Evolutionary conservation across 2,329 filamentous ascomycete species (phyloP), one percentile per base, ranked within the genome.

Genomic region (Aspergillus sojae): DNA sequence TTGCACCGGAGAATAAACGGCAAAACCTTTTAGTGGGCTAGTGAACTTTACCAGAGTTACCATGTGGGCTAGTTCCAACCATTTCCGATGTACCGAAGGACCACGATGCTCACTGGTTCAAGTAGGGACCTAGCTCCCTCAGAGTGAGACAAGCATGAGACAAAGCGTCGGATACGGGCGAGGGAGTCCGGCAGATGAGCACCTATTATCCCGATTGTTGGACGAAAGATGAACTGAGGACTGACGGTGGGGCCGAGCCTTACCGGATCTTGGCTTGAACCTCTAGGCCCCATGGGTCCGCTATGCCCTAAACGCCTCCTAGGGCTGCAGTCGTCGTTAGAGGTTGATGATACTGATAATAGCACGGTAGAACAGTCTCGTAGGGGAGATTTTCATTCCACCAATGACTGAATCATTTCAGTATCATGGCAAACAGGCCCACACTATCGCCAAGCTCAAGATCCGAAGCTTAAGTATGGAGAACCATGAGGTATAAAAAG

Each of bases 81-180:
- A 45, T 46, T 30, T 11, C 26, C 46, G 46, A 50, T 19, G 46
- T 23, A 34, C 21, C 21, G 48, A n/a, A 53, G 28, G 19, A 32
- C 19, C 50, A 53, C 28, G 26, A 53, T 30, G 28, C 3, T n/a
- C 28, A 28, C 45, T 11, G 50, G 30, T 12, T 10, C 26, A 11
- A 36, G 34, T 16, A 30, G 19, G 39, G 10, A 30, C 28, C 16
- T n/a, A n/a, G 26, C 14, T 53, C 30, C 52, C 34, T 55, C 52
- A 55, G 32, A 55, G 52, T 55, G 52, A 55, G 52, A 54, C 52
- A 53, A n/a, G 50, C 28, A 32, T 34, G 28, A 53, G 52, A 54
- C 52, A 54, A 54, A n/a, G 32, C 16, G 32, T 7, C 5, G 9
- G 21, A 16, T 36, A n/a, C 36, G 52, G 52, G 12, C 14, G 32